Evolutionary conservation across 352 stramenopile species (phyloP).

Genomic region (Halophytophthora batemanensis): DNA sequence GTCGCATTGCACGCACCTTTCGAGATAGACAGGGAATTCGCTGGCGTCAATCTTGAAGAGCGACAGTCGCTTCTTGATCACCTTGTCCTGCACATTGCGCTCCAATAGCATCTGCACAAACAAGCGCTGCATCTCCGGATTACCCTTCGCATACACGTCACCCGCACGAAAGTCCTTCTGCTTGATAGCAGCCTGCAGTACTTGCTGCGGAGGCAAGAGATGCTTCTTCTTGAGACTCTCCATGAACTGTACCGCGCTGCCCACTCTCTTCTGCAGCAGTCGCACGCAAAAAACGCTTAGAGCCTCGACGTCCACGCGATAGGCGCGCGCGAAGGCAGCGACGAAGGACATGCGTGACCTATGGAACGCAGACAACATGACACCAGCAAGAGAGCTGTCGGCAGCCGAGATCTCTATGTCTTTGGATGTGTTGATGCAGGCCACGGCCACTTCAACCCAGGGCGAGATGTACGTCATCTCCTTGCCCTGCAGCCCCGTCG

Average conservation of each 20-base stretch:
- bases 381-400: constrained; percentile 39
- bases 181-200: constrained; percentile 40
- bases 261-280: constrained; percentile 25
- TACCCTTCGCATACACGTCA: constrained; percentile 49
- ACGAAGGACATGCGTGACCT: constrained; percentile 34
- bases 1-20: constrained; percentile 44
- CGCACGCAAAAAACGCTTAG: constrained; percentile 30
- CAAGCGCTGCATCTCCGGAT: constrained; percentile 30
- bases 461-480: constrained; percentile 12
- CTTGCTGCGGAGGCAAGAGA: constrained; percentile 31
- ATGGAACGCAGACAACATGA: constrained; percentile 36
- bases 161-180: constrained; percentile 55
- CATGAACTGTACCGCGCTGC: constrained; percentile 47
- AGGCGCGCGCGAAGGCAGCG: constrained; percentile 40
- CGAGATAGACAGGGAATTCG: constrained; percentile 55
- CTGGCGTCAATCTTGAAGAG: constrained; percentile 52
- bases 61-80: constrained; percentile 67
- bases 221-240: constrained; percentile 37
- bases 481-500: constrained; percentile 23
- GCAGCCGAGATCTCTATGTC: constrained; percentile 18
- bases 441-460: constrained; percentile 24
- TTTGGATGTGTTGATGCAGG: constrained; percentile 11
- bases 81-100: constrained; percentile 45
- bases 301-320: constrained; percentile 24
- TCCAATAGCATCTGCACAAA: constrained; percentile 59